Conservation (phyloP, 1,139 yeast species). For the Meyerozyma athensensis region DNA sequence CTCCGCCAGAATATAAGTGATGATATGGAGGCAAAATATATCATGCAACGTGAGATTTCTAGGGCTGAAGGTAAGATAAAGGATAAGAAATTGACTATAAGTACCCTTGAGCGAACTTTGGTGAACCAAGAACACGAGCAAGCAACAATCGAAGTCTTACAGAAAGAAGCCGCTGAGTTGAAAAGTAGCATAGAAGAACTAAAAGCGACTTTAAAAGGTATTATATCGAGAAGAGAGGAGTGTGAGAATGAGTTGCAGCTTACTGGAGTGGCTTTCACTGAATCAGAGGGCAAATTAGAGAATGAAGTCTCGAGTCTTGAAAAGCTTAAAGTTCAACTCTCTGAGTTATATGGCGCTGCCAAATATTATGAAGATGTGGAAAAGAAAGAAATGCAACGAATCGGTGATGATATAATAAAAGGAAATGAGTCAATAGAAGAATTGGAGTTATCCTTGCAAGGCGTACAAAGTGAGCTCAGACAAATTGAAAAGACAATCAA, state of each 20-base stretch:
- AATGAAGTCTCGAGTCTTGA: conserved; percentile 15
- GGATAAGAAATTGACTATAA: conserved; percentile 52
- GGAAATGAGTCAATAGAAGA: no score
- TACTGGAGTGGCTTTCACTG: no score
- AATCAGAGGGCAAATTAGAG: conserved; percentile 11
- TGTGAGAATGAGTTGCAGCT: no score
- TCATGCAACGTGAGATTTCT: conserved; percentile 42
- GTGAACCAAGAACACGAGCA: conserved; percentile 21
- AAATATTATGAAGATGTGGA: conserved; percentile 12
- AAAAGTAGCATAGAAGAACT: background rate
- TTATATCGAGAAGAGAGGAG: no score
- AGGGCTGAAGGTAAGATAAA: conserved; percentile 49
- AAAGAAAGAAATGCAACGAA: conserved; percentile 13
- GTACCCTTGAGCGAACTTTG: conserved; percentile 20
- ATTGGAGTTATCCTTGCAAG: conserved; percentile 20
- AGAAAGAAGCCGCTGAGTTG: background rate
- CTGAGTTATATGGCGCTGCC: no score
- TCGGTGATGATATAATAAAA: no score
- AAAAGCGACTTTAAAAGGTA: no score
- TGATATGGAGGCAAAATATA: conserved; percentile 47
- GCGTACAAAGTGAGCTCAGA: conserved; percentile 13
- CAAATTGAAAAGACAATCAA: conserved; percentile 26
- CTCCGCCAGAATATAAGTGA: conserved; percentile 42
- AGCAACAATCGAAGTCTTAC: conserved; percentile 16
- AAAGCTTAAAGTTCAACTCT: no score